Evolutionary conservation across 179 eudicot species (phyloP).

Genomic region (Spergularia azorica): DNA sequence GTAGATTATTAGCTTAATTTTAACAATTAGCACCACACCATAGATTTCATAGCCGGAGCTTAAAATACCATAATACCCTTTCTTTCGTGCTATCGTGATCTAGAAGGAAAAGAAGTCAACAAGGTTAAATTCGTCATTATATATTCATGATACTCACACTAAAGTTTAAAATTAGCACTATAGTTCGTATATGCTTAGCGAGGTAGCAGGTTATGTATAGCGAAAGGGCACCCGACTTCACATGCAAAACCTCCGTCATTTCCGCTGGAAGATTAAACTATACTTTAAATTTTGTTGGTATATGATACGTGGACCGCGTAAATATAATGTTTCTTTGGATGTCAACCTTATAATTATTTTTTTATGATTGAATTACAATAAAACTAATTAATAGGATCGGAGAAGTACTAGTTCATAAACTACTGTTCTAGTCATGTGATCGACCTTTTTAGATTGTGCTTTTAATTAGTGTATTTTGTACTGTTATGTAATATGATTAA

Average conservation of each 20-base stretch:
- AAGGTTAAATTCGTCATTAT: conserved; percentile 6
- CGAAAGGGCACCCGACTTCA: conserved; percentile 27
- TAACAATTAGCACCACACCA: conserved; percentile 6
- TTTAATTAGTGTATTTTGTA: background rate
- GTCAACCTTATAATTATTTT: background rate
- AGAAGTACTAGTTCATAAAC: background rate
- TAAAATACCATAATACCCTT: conserved; percentile 10
- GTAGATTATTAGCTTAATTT: background rate
- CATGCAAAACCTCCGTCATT: conserved; percentile 25
- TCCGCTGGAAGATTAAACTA: background rate
- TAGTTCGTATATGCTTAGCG: background rate
- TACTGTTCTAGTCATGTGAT: background rate
- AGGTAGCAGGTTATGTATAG: conserved; percentile 15
- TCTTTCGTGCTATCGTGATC: background rate
- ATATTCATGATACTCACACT: background rate
- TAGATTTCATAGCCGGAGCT: background rate
- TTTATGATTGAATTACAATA: background rate
- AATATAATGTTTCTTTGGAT: background rate
- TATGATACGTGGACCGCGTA: background rate
- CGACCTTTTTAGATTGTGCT: background rate
- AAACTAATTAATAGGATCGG: background rate
- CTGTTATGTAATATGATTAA: background rate
- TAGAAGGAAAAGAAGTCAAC: conserved; percentile 16
- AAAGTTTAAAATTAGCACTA: too few species aligned
- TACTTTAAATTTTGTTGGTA: background rate